Evolutionary conservation across 176 grass and related monocot species (phyloP), one percentile per base, ranked within the genome.

Genomic region (Musa acuminata): DNA sequence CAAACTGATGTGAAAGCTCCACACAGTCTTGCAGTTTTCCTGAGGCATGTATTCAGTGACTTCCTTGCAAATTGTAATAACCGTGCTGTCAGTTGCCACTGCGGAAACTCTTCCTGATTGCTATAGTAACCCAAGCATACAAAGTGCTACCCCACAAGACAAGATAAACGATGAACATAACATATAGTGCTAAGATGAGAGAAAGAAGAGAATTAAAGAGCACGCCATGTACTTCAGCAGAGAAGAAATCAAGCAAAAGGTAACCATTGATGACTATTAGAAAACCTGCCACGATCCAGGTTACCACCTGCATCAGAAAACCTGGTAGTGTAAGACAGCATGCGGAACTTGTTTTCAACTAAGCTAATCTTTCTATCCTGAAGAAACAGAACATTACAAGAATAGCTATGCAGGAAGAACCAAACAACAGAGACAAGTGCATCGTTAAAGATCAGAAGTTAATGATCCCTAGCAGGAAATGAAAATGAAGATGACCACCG

Each of bases 191-290:
- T 13, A 50, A 1, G 67, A 20, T 50, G 17, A 70, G 17, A 51
- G 16, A 49, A 13, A 70, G 67, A 8, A 70, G 48, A 51, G 35
- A 70, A 51, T 14, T 70, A n/a, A 70, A 11, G 43, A 70, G 17
- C 20, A 70, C 19, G 67, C 67, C 67, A 70, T 50, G 67, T 9
- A 6, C 67, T 70, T 70, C 67, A 51, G 67, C 48, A n/a, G 67
- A 70, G 43, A 70, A 70, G 43, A 70, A 70, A 50, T 70, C 67
- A 50, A 70, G 8, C 43, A 70, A 21, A 50, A 70, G 67, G 43
- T 70, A 70, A 19, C 67, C 29, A 50, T 70, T 70, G 67, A 70
- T 70, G 35, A 70, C 20, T 51, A 70, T 51, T 16, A 70, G 67
- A 70, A 70, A 51, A n/a, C 48, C 43, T 6, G 51, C 67, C 35